A percentile compares a stretch with the other conserved stretches of the same genome.
Evolutionary conservation across 2,329 filamentous ascomycete genomes (phyloP).

Genomic region (Falciphora oryzae): DNA sequence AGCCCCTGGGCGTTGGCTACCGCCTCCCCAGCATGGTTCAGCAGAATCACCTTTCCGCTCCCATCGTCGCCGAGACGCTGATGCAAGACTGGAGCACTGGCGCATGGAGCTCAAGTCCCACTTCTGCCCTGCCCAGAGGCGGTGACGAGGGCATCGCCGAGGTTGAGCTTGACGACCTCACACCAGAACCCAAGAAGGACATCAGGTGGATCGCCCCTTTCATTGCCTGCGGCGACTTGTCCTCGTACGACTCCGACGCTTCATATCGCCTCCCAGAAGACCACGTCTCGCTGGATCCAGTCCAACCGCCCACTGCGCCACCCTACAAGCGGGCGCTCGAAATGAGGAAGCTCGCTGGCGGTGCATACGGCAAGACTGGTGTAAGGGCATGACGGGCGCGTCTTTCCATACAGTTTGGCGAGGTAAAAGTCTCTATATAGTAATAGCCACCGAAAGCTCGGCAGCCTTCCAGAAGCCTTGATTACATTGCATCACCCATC

Average conservation of each 20-base stretch:
- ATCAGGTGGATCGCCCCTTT: constrained; percentile 88
- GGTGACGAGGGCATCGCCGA: constrained; percentile 30
- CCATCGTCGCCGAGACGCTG: constrained; percentile 33
- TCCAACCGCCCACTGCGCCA: constrained; percentile 92
- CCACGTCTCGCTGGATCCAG: constrained; percentile 79
- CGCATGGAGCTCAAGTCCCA: constrained; percentile 34
- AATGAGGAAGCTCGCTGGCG: constrained; percentile 68
- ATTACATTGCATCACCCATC: no score
- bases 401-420: not conserved
- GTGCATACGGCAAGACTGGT: constrained; percentile 68
- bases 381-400: constrained; percentile 19
- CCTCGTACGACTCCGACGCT: constrained; percentile 91
- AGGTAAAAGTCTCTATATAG: no score
- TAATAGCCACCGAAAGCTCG: no score
- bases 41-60: constrained; percentile 14
- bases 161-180: constrained; percentile 43
- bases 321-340: constrained; percentile 91
- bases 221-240: constrained; percentile 93
- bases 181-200: constrained; percentile 31
- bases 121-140: constrained; percentile 16
- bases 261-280: constrained; percentile 86
- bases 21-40: constrained; percentile 45
- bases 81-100: constrained; percentile 41
- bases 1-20: constrained; percentile 63
- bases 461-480: no score